Evolutionary conservation across 495 filamentous ascomycete species (phyloP).

Genomic region (Penicillium fimorum): DNA sequence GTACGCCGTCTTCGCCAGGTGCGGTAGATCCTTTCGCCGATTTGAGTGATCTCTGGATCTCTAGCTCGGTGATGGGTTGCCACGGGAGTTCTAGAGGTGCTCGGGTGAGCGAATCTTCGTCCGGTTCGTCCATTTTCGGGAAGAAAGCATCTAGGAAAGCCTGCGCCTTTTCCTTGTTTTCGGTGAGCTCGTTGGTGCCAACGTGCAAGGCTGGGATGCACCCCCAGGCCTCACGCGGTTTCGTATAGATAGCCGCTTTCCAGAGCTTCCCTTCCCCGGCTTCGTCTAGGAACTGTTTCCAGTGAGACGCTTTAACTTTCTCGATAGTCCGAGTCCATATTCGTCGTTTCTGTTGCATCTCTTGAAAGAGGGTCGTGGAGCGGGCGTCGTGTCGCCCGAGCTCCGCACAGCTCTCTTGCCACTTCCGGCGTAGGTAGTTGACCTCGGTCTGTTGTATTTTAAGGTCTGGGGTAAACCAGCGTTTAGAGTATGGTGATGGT

Average conservation of each 20-base stretch:
- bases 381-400: constrained; percentile 10
- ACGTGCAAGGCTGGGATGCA: constrained; percentile 19
- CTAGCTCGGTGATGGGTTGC: constrained; percentile 24
- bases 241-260: constrained; percentile 29
- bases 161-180: constrained; percentile 26
- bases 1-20: constrained; percentile 23
- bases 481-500: constrained; percentile 26
- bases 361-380: constrained; percentile 6
- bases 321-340: constrained; percentile 12
- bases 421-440: constrained; percentile 20
- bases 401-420: constrained; percentile 19
- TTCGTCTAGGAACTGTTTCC: constrained; percentile 16
- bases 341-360: constrained; percentile 18
- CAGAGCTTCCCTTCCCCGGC: constrained; percentile 20
- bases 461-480: constrained; percentile 26
- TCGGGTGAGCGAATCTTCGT: not conserved
- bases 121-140: constrained; percentile 20
- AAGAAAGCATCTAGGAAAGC: constrained; percentile 30
- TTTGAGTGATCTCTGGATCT: constrained; percentile 24
- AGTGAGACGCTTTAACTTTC: constrained; percentile 13
- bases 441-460: constrained; percentile 20
- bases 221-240: constrained; percentile 20
- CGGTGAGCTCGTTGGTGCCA: constrained; percentile 8
- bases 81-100: constrained; percentile 16
- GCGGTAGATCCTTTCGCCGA: constrained; percentile 23